Evolutionary conservation across 257 asterid genomes (phyloP), one percentile per base, ranked within the genome.

Genomic region (Solanum chiquidenum): DNA sequence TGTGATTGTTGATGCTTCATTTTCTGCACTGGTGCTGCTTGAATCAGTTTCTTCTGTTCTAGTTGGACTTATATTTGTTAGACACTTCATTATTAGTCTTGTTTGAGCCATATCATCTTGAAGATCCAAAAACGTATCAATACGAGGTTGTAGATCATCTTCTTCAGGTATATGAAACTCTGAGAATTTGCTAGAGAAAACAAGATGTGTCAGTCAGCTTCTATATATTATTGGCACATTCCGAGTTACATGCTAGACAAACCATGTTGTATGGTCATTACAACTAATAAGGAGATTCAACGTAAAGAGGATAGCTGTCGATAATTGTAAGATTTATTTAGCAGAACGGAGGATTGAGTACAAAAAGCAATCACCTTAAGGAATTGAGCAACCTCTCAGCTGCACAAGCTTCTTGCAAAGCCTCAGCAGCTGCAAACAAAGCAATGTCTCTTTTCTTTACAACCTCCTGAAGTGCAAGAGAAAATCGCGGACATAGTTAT

Each of bases 321-420:
- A 79, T 12, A 25, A 79, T 79, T 44, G 66, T 14, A 49, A 79
- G 64, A 25, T 35, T 79, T 64, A 5, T 44, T 25, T 25, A 14
- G 14, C 64, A 44, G 5, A 42, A 44, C 44, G 38, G 34, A 79
- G 40, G 62, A 42, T 42, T 13, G 84, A 77, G 4, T n/a, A n/a
- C 5, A 42, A 27, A 82, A 49, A 49, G 44, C 6, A 82, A 29
- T 87, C 79, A 95, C 98, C 98, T 91, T 86, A 95, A 92, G 86
- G 97, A 92, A 90, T 92, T 92, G 86, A 95, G 95, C 92, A 94
- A 83, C 85, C 97, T 94, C 88, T 95, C 98, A 75, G 97, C 93
- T 88, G 92, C 96, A 88, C 97, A 94, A 75, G 97, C 97, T 86
- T 94, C 97, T 87, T 95, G 98, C 83, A 95, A 90, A 58, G 98